These are phyloP conservation scores for Francoa sonchifolia DNA, from an alignment of 441 rosid genomes.

Conservation along the genomic window DNA sequence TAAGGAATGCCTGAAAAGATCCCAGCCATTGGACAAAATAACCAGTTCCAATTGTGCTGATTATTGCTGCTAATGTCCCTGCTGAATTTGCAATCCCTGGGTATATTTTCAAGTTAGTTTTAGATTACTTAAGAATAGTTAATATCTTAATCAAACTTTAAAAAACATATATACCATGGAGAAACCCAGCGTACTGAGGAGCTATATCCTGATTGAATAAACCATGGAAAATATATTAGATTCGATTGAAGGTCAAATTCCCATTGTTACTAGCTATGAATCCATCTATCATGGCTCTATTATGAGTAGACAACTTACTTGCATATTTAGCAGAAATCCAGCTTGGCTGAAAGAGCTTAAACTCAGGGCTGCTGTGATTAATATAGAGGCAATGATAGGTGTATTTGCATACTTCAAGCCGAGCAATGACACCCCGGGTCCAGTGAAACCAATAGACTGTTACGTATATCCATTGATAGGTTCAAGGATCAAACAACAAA, in stretches of 20 bases:
- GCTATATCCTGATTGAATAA: conserved; percentile 56
- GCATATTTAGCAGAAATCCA: conserved; percentile 89
- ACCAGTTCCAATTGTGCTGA: conserved; percentile 90
- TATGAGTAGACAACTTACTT: conserved; percentile 29
- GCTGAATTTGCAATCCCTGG: conserved; percentile 77
- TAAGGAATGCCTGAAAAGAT: conserved; percentile 79
- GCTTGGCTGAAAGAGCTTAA: conserved; percentile 97
- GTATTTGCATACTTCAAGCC: conserved; percentile 65
- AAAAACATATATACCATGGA: conserved; percentile 51
- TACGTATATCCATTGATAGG: neutral
- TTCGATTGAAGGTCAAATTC: neutral
- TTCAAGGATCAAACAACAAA: neutral
- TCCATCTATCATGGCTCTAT: neutral
- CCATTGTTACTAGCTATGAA: neutral
- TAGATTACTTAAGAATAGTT: neutral
- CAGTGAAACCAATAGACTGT: conserved; percentile 85
- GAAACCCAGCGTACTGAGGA: conserved; percentile 72
- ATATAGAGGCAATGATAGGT: conserved; percentile 47
- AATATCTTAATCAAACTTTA: neutral
- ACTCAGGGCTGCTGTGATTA: conserved; percentile 64
- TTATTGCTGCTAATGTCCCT: conserved; percentile 82
- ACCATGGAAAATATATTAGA: neutral
- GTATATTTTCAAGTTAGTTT: neutral
- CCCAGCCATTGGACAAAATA: conserved; percentile 88
- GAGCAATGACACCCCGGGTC: conserved; percentile 72